Conservation (phyloP, 106 monocot species). For the Dioscorea alata region DNA sequence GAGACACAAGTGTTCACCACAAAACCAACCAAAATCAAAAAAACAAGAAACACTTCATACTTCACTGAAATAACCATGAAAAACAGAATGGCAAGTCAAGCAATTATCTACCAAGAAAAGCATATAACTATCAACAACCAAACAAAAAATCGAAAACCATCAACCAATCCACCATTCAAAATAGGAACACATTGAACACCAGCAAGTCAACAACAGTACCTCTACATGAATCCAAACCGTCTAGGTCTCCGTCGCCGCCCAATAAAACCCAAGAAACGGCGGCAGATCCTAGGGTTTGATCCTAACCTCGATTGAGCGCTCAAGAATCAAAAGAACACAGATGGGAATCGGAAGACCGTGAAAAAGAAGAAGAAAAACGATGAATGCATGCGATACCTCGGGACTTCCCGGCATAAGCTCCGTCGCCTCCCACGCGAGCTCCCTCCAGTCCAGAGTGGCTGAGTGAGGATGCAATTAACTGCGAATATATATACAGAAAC, state of each 20-base stretch:
- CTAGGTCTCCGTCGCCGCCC: not conserved
- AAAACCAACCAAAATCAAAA: not conserved
- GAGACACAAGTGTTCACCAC: not conserved
- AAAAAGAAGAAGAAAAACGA: not conserved
- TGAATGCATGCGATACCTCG: conserved; percentile 1
- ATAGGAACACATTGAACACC: not conserved
- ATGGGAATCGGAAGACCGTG: not conserved
- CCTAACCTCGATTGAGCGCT: not conserved
- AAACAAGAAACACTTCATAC: not conserved
- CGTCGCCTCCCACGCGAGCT: conserved; percentile 1
- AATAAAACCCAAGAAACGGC: not conserved
- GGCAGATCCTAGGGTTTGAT: not conserved
- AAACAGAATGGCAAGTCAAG: not conserved
- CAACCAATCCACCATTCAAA: not conserved
- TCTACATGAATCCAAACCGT: not conserved
- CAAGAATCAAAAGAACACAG: not conserved
- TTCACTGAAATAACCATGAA: not conserved
- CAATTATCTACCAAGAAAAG: not conserved
- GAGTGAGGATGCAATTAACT: no score
- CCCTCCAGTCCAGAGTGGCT: no score
- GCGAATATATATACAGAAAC: no score
- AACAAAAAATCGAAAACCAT: not conserved
- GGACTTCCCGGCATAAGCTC: conserved; percentile 9
- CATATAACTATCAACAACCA: not conserved
- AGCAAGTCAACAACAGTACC: no score